Percentiles rank a stretch among this genome's conserved stretches.
These are phyloP conservation scores for Trichoderma afroharzianum DNA, from an alignment of 2,329 filamentous ascomycete genomes.

Conservation along the genomic window DNA sequence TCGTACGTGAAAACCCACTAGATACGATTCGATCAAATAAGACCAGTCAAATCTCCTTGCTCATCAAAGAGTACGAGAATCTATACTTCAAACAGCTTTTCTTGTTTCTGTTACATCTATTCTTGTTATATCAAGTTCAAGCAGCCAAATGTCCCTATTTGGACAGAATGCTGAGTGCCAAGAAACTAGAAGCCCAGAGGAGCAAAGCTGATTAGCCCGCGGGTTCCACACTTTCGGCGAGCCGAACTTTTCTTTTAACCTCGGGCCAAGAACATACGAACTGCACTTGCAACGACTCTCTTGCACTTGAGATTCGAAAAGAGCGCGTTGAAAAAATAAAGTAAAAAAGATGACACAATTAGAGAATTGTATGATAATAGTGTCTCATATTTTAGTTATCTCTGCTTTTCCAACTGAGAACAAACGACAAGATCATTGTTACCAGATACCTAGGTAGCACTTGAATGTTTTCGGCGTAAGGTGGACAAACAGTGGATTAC, in stretches of 20 bases:
- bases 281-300: background rate
- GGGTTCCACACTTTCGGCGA: constrained; percentile 1
- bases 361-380: background rate
- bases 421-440: background rate
- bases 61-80: background rate
- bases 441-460: background rate
- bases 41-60: background rate
- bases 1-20: background rate
- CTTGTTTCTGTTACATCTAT: background rate
- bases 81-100: background rate
- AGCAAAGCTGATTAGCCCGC: constrained; percentile 5
- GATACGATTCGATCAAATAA: background rate
- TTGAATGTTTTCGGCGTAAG: background rate
- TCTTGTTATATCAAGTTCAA: background rate
- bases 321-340: no score
- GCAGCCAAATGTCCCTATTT: background rate
- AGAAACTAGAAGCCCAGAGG: constrained; percentile 12
- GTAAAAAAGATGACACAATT: no score
- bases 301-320: background rate
- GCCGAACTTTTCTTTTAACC: constrained; percentile 1
- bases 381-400: background rate
- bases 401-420: background rate
- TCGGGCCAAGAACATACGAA: background rate
- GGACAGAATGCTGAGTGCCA: constrained; percentile 8
- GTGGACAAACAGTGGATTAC: background rate